phyloP scores from a whole-genome alignment of 2,329 filamentous ascomycete species.

The Trichothecium roseum region DNA sequence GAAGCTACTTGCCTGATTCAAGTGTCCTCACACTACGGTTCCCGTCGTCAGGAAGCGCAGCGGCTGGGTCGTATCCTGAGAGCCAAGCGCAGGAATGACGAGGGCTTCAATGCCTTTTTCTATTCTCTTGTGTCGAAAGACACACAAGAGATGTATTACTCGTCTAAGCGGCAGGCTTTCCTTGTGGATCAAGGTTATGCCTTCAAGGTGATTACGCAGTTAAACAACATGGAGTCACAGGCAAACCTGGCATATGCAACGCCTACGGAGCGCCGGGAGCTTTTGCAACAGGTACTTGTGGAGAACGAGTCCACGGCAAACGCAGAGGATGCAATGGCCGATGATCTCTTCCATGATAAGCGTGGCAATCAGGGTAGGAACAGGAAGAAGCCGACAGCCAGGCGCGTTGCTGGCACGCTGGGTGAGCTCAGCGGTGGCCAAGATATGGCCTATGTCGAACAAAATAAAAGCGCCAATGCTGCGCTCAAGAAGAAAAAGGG shows the following conservation, averaged over 20 bases:
- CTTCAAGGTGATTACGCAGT: conserved; percentile 96
- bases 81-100: conserved; percentile 91
- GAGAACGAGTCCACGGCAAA: conserved; percentile 61
- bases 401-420: conserved; percentile 74
- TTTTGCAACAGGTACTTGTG: conserved; percentile 80
- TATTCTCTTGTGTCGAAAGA: conserved; percentile 97
- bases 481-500: conserved; percentile 23
- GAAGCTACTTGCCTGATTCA: conserved; percentile 93
- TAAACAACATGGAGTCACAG: conserved; percentile 82
- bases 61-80: conserved; percentile 83
- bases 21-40: conserved; percentile 90
- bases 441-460: conserved; percentile 93
- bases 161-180: conserved; percentile 92
- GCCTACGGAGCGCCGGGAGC: conserved; percentile 68
- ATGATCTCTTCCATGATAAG: conserved; percentile 26
- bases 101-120: conserved; percentile 98
- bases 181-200: conserved; percentile 96
- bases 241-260: conserved; percentile 72
- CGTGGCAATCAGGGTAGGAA: conserved; percentile 32
- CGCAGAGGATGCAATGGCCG: conserved; percentile 56
- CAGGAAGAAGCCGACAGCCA: conserved; percentile 47
- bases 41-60: conserved; percentile 86
- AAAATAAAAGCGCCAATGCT: conserved; percentile 60
- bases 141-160: conserved; percentile 96
- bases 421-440: conserved; percentile 83